Evolutionary conservation across 768 basidiomycete genomes (phyloP), one percentile per base, ranked within the genome.

Genomic region (Neoboletus magnificus): DNA sequence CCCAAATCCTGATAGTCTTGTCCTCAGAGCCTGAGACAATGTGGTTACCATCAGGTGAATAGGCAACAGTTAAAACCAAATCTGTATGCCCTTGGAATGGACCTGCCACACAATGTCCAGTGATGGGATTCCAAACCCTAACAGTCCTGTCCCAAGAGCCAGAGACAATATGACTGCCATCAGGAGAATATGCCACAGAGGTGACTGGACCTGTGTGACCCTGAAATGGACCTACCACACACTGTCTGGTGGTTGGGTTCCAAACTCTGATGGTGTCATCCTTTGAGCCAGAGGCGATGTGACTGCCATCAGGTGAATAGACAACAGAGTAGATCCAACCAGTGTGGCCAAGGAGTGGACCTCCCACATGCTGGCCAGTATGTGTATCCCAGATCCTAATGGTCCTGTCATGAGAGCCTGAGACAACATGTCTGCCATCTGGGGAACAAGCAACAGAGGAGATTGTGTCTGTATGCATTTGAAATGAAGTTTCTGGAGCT

Each of bases 261-360:
- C 64, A 72, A 13, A 69, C 23, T n/a, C 53, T 58, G 25, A 71
- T 60, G 23, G 64, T 68, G 0, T 36, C 4, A 16, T 70, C 66
- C 3, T 1, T 48, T 22, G 66, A 62, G 11, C 58, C 68, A 49
- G 66, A 67, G 36, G 41, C 52, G 50, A 66, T 41, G 15, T 51
- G 25, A 10, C 40, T 62, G 2, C 71, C 70, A 57, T 72, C 65
- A 33, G 73, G 68, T 39, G 73, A 55, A 64, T 52, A 59, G 49
- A 58, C 53, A 46, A 63, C 23, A 50, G 62, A 63, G 20, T 23
- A 49, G 18, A 63, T 5, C 49, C 55, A 54, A 13, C 22, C 8
- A 0, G 55, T 55, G 7, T 63, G 62, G 2, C 50, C 64, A 3
- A 0, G 0, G 3, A 62, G 25, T 47, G 55, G 48, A 37, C 40